Base-by-base conservation (phyloP, 257 asterid species). In the Capsicum baccatum region DNA sequence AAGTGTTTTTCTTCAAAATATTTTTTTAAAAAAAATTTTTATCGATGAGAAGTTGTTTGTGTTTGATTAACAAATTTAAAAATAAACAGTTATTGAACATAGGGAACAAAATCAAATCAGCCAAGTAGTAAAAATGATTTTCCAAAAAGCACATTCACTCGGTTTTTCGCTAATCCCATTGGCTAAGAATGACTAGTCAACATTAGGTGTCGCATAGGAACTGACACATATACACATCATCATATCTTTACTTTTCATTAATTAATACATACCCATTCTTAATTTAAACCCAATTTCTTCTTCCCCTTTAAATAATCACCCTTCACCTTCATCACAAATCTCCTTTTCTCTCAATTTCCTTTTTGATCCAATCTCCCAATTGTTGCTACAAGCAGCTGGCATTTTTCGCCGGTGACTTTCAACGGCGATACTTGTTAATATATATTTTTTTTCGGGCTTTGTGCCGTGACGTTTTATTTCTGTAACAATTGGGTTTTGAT, bases 341-440 rank as follows among this genome's bases (percentile, higher is more conserved):
- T 59, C 80, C 74, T 48, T 12, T 86, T 69, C 81, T 86, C 79
- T 50, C 39, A 15, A 16, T 79, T 74, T 63, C 86, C 63, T 73
- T 59, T 59, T 79, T 58, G 85, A 63, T 71, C 93, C 87, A 85
- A 84, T 84, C 85, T 35, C 86, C 91, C 91, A 85, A 21, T 88
- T 86, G 88, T 83, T 86, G 87, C 87, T 64, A 47, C 2, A 35
- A 37, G 10, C 56, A 48, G 80, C 37, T 57, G 17, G 52, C 57
- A 5, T 55, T 80, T 63, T 63, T 63, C 55, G 39, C 21, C 52
- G 60, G 44, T 73, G 35, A 73, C 6, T 39, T 50, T n/a, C 44
- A 19, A 26, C 12, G 57, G 21, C 19, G 10, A 68, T 68, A 37
- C 14, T 8, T 70, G 13, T 52, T 70, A 42, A 64, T 42, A 55